These are phyloP conservation scores for Fraxinus floribunda DNA, from an alignment of 305 asterid genomes.

Conservation along the genomic window DNA sequence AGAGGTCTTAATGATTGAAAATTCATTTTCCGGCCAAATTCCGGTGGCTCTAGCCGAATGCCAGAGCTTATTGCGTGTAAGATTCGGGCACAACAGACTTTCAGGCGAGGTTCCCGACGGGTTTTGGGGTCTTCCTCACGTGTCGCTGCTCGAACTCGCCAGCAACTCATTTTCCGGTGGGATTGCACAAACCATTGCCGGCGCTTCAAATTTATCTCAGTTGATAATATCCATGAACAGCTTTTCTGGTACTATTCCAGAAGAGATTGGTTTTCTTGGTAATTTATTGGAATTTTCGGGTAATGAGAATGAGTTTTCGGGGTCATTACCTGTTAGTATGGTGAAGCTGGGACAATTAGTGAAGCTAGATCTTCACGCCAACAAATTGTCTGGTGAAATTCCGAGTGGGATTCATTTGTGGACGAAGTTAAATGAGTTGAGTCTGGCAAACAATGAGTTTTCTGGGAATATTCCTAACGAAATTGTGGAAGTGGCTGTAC, in stretches of 20 bases:
- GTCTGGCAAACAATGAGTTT: conserved; percentile 67
- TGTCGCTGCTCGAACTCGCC: conserved; percentile 72
- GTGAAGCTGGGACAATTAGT: conserved; percentile 77
- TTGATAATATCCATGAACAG: conserved; percentile 63
- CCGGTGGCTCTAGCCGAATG: conserved; percentile 70
- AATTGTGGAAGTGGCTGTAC: conserved; percentile 64
- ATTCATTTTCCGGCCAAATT: conserved; percentile 65
- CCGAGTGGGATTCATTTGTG: conserved; percentile 63
- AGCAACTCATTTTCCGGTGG: conserved; percentile 71
- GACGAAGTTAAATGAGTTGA: conserved; percentile 82
- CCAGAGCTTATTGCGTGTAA: conserved; percentile 67
- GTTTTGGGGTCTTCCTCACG: conserved; percentile 88
- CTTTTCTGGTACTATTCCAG: conserved; percentile 74
- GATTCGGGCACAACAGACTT: conserved; percentile 66
- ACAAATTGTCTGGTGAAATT: conserved; percentile 58
- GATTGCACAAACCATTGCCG: conserved; percentile 63
- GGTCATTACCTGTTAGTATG: conserved; percentile 65
- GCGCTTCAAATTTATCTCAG: conserved; percentile 80
- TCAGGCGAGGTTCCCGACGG: conserved; percentile 69
- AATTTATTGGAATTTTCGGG: conserved; percentile 66
- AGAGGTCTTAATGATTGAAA: conserved; percentile 62
- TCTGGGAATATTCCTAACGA: conserved; percentile 78
- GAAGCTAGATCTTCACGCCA: conserved; percentile 76
- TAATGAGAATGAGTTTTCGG: conserved; percentile 58
- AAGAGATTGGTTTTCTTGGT: conserved; percentile 71